These are phyloP conservation scores for Dichotomopilus funicola DNA, from an alignment of 2,329 filamentous ascomycete species.

Conservation along the genomic window DNA sequence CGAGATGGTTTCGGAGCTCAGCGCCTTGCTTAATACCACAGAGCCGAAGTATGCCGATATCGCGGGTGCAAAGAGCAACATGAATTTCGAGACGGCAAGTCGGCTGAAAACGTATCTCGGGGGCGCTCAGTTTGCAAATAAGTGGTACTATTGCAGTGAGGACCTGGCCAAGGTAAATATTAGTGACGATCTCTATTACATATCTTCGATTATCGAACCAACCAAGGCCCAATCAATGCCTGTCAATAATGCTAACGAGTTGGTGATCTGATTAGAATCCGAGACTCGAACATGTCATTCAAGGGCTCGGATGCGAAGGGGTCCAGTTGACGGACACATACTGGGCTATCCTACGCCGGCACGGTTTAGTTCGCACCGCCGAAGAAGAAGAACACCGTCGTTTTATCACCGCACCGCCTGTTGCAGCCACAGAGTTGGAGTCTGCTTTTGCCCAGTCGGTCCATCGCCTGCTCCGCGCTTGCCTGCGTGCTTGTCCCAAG, in stretches of 20 bases:
- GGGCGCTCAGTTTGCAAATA: slow-evolving; percentile 10
- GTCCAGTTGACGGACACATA: slow-evolving; percentile 17
- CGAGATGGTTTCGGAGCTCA: slow-evolving; percentile 12
- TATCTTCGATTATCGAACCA: neutral
- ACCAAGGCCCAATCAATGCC: neutral
- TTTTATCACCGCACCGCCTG: neutral
- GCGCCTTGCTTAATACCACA: slow-evolving; percentile 5
- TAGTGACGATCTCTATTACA: no score
- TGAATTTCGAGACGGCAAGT: slow-evolving; percentile 3
- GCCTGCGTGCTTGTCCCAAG: slow-evolving; percentile 10
- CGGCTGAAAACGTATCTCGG: slow-evolving; percentile 15
- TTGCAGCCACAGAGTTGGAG: neutral
- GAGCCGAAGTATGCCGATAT: slow-evolving; percentile 22
- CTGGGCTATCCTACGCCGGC: slow-evolving; percentile 19
- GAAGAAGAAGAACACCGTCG: slow-evolving; percentile 16
- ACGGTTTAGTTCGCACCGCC: slow-evolving; percentile 17
- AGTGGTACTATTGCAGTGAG: slow-evolving; percentile 19
- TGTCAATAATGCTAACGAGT: slow-evolving; percentile 6
- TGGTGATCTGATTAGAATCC: neutral
- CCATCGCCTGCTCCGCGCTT: slow-evolving; percentile 12
- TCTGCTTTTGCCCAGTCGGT: slow-evolving; percentile 3
- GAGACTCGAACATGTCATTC: slow-evolving; percentile 9
- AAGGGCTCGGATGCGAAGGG: slow-evolving; percentile 18
- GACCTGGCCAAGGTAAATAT: slow-evolving; percentile 18
- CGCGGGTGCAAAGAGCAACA: slow-evolving; percentile 8